A percentile compares a stretch with the other conserved stretches of the same genome.
Evolutionary conservation across 2,329 filamentous ascomycete species (phyloP).

Genomic region (Ustilaginoidea virens): DNA sequence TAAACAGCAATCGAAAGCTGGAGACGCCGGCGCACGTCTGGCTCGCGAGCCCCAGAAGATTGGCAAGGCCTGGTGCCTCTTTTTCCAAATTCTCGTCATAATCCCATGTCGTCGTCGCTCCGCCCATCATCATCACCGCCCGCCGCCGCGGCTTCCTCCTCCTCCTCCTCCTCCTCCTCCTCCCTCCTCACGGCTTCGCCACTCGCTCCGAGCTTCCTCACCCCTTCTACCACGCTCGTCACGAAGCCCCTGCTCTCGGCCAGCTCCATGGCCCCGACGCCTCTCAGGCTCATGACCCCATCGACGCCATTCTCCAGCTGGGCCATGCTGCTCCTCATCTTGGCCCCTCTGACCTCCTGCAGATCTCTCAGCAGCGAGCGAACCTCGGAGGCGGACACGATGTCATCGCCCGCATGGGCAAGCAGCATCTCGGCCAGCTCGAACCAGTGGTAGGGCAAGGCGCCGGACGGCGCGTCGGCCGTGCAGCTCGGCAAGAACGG

Average conservation of each 20-base stretch:
- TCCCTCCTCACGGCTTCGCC: constrained; percentile 65
- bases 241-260: constrained; percentile 77
- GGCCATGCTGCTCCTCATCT: constrained; percentile 63
- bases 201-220: constrained; percentile 70
- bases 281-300: constrained; percentile 52
- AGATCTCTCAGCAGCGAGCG: constrained; percentile 65
- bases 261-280: constrained; percentile 86
- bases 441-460: constrained; percentile 88
- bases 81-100: constrained; percentile 8
- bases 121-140: constrained; percentile 45
- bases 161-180: constrained; percentile 63
- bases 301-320: constrained; percentile 56
- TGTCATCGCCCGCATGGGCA: constrained; percentile 70
- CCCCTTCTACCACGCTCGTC: constrained; percentile 69
- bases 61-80: too few relatives aligned
- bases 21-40: too few relatives aligned
- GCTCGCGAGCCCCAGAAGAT: too few relatives aligned
- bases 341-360: constrained; percentile 76
- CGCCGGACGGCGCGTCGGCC: constrained; percentile 47
- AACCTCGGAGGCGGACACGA: constrained; percentile 57
- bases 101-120: constrained; percentile 37
- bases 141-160: constrained; percentile 27
- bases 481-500: constrained; percentile 71
- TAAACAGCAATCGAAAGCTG: too few relatives aligned
- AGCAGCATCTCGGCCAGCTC: constrained; percentile 81